Percentiles rank a stretch among this genome's conserved stretches.
Conservation (phyloP, 1,284 basidiomycete genomes). For the Ceratobasidium sp. region DNA sequence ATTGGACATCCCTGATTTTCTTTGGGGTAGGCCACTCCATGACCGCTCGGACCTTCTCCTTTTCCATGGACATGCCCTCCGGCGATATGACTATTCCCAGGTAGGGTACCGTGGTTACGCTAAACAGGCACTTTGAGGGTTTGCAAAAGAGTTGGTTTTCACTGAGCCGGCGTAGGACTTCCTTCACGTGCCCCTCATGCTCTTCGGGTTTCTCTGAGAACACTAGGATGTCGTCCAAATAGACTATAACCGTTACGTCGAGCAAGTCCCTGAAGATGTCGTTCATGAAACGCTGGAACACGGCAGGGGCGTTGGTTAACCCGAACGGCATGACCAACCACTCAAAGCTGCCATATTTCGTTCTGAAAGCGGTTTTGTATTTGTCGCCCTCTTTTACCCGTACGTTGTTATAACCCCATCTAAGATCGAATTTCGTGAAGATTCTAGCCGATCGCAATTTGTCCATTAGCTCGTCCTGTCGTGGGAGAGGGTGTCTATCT, state of each 20-base stretch:
- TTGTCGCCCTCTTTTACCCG: constrained; percentile 20
- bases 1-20: constrained; percentile 48
- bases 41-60: constrained; percentile 50
- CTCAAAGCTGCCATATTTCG: constrained; percentile 31
- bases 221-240: constrained; percentile 35
- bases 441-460: not conserved
- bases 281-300: constrained; percentile 38
- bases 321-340: constrained; percentile 42
- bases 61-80: constrained; percentile 48
- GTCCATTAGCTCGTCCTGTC: constrained; percentile 26
- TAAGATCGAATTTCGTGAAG: constrained; percentile 36
- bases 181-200: not conserved
- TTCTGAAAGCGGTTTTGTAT: constrained; percentile 40
- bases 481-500: constrained; percentile 17
- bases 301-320: constrained; percentile 14
- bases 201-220: constrained; percentile 49
- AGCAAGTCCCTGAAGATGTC: constrained; percentile 35
- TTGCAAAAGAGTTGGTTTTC: constrained; percentile 29
- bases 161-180: not conserved
- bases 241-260: constrained; percentile 20
- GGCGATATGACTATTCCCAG: constrained; percentile 30
- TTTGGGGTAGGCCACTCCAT: constrained; percentile 51
- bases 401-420: constrained; percentile 25
- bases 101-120: constrained; percentile 12
- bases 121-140: constrained; percentile 22